Evolutionary conservation across 2,329 filamentous ascomycete genomes (phyloP), one percentile per base, ranked within the genome.

Genomic region (Alternaria ethzedia): DNA sequence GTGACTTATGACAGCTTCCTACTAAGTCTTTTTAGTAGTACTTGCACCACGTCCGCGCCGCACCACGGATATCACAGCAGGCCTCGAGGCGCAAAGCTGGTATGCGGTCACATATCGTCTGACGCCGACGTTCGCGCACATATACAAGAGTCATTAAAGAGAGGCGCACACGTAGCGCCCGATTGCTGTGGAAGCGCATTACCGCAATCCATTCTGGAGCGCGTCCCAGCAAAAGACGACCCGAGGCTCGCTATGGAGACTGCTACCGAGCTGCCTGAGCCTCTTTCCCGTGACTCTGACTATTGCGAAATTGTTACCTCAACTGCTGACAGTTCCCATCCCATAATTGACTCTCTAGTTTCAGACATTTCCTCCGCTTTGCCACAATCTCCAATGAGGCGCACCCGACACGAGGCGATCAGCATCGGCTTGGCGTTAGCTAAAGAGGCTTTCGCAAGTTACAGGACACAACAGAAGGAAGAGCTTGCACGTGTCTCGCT

Each of bases 101-200:
- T 70, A 43, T 79, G 76, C 61, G 75, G 78, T 23, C 76, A 78
- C 54, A 67, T 70, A 6, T 67, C 75, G 12, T 77, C 75, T 41
- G 67, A 73, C 32, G 67, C 66, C 30, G 74, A 68, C 6, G 69
- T 77, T 30, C 66, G 71, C 30, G 65, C 72, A 28, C 75, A 78
- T 28, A 76, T 83, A 55, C 76, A 80, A 54, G 75, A 79, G 28
- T 77, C 80, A 25, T 63, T 76, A 32, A 65, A 72, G 17, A 70
- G 60, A n/a, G 78, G 76, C 52, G 68, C 73, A 47, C 70, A 71
- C 12, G 55, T 68, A 9, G 69, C 77, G 10, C 82, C 82, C 0
- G 78, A 71, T 57, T 83, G 82, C 63, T 83, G 82, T 64, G 79
- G 78, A 13, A 75, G 70, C 13, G 77, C 78, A 3, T 71, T 83